Conservation (phyloP, 768 basidiomycete species). For the Obba rivulosa region DNA sequence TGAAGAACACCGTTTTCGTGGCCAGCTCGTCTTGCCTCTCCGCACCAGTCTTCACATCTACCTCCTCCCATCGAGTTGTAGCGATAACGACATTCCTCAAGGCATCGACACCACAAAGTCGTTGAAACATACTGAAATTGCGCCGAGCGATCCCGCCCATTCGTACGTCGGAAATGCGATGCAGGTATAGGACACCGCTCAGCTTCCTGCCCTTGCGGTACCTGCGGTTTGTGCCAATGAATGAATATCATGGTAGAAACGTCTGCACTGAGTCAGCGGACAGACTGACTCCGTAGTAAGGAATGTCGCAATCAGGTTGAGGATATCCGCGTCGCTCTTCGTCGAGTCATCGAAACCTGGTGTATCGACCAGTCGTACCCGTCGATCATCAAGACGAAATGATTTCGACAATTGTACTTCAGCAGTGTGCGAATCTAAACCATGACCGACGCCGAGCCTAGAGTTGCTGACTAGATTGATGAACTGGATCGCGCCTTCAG, state of each 20-base stretch:
- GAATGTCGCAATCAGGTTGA: too few species aligned
- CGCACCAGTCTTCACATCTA: not conserved
- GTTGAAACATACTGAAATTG: conserved; percentile 12
- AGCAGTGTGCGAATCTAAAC: conserved; percentile 47
- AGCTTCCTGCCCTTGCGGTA: conserved; percentile 7
- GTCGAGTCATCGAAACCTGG: conserved; percentile 56
- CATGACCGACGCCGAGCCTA: conserved; percentile 37
- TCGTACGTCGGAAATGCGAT: conserved; percentile 16
- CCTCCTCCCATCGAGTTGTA: conserved; percentile 20
- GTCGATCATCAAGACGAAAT: conserved; percentile 37
- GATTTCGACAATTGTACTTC: conserved; percentile 37
- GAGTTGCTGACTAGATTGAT: conserved; percentile 49
- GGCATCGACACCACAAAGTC: conserved; percentile 12
- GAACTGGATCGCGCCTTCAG: conserved; percentile 31
- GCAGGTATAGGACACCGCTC: conserved; percentile 16
- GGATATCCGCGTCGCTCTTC: conserved; percentile 8
- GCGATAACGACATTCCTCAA: conserved; percentile 14
- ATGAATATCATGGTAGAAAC: not conserved
- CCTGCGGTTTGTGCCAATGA: conserved; percentile 5
- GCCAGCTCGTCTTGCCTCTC: conserved; percentile 3
- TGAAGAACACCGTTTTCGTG: too few species aligned
- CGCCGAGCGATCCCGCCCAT: conserved; percentile 5
- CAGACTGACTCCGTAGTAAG: not conserved
- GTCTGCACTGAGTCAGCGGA: not conserved
- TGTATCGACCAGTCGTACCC: conserved; percentile 47